phyloP scores from a whole-genome alignment of 23 red algal genomes.

The Gracilaria gracilis region DNA sequence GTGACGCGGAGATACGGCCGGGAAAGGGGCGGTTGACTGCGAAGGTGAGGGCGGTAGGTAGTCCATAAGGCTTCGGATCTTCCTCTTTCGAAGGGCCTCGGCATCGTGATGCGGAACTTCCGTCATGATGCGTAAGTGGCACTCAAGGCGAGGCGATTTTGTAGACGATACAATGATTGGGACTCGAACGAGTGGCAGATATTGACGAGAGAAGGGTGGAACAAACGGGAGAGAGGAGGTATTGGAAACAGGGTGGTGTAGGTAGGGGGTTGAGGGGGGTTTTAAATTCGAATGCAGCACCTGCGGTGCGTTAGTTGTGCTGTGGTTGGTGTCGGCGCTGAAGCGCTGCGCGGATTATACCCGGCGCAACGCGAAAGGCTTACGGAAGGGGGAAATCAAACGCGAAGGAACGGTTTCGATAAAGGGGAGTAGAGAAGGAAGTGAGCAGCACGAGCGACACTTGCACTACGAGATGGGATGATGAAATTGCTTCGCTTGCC shows the following conservation, averaged over 20 bases:
- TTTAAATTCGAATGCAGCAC: not conserved
- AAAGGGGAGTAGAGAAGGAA: not conserved
- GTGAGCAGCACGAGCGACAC: not conserved
- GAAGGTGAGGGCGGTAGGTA: not conserved
- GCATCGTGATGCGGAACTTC: constrained; percentile 20
- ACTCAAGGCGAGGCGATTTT: not conserved
- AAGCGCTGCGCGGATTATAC: constrained; percentile 44
- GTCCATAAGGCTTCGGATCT: constrained; percentile 5
- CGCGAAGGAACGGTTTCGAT: not conserved
- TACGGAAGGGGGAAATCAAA: not conserved
- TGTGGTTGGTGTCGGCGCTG: not conserved
- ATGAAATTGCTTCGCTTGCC: constrained; percentile 28
- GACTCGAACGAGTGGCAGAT: not conserved
- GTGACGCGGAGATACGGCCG: not conserved
- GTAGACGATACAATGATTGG: not conserved
- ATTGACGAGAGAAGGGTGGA: not conserved
- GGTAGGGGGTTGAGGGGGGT: not conserved
- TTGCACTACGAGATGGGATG: not conserved
- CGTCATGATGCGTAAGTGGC: not conserved
- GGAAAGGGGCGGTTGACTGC: not conserved
- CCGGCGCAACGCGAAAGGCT: constrained; percentile 7
- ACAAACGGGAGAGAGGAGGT: not conserved
- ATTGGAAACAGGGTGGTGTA: not conserved
- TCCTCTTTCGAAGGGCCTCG: not conserved
- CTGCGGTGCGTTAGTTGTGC: not conserved